A percentile compares a stretch with the other conserved stretches of the same genome.
These are phyloP conservation scores for Petunia hybrid DNA, from an alignment of 305 asterid genomes.

Conservation along the genomic window DNA sequence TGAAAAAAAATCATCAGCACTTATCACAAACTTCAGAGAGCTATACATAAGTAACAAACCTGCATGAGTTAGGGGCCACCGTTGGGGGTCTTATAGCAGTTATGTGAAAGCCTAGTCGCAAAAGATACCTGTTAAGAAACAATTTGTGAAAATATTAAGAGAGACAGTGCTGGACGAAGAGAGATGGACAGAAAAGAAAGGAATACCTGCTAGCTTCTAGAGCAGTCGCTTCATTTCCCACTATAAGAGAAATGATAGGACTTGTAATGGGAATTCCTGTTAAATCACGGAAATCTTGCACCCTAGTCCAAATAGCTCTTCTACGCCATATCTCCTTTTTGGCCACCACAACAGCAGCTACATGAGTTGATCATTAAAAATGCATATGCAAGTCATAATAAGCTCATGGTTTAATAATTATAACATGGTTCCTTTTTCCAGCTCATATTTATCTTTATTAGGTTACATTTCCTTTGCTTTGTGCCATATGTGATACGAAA, in stretches of 20 bases:
- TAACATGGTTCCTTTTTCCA: background rate
- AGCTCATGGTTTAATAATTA: background rate
- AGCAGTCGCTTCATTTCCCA: slow-evolving; percentile 82
- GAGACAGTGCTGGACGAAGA: background rate
- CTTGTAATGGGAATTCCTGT: slow-evolving; percentile 76
- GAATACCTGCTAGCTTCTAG: slow-evolving; percentile 85
- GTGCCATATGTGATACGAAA: background rate
- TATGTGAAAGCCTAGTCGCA: slow-evolving; percentile 74
- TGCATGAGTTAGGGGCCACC: slow-evolving; percentile 91
- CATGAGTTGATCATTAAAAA: slow-evolving; percentile 37
- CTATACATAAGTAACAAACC: slow-evolving; percentile 49
- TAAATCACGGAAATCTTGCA: slow-evolving; percentile 69
- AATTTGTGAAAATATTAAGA: background rate
- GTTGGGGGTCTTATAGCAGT: slow-evolving; percentile 94
- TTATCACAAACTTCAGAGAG: background rate
- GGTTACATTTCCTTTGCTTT: background rate
- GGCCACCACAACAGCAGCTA: slow-evolving; percentile 82
- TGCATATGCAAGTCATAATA: background rate
- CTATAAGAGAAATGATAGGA: slow-evolving; percentile 79
- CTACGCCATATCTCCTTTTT: slow-evolving; percentile 88
- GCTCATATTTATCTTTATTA: background rate
- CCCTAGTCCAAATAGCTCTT: slow-evolving; percentile 63
- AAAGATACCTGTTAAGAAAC: slow-evolving; percentile 65
- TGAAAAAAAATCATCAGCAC: background rate
- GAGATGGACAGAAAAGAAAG: background rate